Evolutionary conservation across 441 rosid species (phyloP).

Genomic region (Isatis lusitanica): DNA sequence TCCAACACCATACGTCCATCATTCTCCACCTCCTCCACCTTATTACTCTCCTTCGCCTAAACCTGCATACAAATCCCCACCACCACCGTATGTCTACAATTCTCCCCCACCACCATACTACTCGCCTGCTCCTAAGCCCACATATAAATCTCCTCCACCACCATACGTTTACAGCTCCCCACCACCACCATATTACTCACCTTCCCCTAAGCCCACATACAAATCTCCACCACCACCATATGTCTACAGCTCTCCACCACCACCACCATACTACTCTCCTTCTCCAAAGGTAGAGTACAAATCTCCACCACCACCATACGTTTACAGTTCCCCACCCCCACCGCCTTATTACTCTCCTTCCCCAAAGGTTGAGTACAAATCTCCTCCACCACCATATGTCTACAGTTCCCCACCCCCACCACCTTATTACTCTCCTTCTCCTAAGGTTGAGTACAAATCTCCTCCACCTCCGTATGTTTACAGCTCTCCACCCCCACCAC

Average conservation of each 20-base stretch:
- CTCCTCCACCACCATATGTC: slow-evolving; percentile 9
- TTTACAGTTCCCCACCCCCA: slow-evolving; percentile 10
- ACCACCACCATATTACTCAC: not conserved
- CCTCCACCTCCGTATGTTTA: slow-evolving; percentile 1
- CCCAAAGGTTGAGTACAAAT: slow-evolving; percentile 14
- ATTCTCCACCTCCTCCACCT: slow-evolving; percentile 14
- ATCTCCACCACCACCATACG: slow-evolving; percentile 18
- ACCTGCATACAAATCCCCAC: not conserved
- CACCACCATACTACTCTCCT: not conserved
- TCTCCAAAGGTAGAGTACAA: not conserved
- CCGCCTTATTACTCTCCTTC: slow-evolving; percentile 8
- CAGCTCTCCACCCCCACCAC: not conserved
- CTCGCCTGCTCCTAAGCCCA: not conserved
- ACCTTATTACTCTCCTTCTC: not conserved
- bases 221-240: not conserved
- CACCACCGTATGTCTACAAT: not conserved
- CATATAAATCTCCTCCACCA: slow-evolving; percentile 12
- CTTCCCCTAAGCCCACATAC: not conserved
- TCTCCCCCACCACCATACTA: slow-evolving; percentile 18
- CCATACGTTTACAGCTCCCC: slow-evolving; percentile 6
- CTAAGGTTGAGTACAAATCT: not conserved
- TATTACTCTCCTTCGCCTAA: slow-evolving; percentile 12
- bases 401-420: not conserved
- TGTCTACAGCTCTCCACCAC: not conserved
- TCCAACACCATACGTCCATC: not conserved